These are phyloP conservation scores for Marchantia polymorpha DNA, from an alignment of 225 moss, liverwort and hornwort genomes.

Conservation along the genomic window DNA sequence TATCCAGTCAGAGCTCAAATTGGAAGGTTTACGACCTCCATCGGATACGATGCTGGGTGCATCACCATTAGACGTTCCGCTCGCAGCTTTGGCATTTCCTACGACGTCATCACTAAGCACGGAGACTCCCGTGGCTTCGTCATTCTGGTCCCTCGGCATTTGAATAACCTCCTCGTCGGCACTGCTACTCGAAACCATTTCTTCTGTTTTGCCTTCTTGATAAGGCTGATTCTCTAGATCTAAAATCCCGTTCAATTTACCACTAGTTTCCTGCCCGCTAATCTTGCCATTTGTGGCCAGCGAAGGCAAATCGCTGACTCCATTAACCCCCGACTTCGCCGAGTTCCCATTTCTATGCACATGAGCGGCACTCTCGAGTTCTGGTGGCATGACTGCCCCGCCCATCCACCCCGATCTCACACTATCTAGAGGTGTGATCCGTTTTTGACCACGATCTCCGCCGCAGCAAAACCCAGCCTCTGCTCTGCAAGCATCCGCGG, in stretches of 20 bases:
- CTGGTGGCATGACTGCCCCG: slow-evolving; percentile 31
- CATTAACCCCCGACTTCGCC: slow-evolving; percentile 20
- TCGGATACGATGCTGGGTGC: not conserved
- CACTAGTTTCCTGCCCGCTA: slow-evolving; percentile 9
- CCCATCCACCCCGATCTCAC: slow-evolving; percentile 17
- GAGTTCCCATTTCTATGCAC: slow-evolving; percentile 20
- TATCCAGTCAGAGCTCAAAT: slow-evolving; percentile 20
- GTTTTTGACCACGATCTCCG: not conserved
- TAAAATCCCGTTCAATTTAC: slow-evolving; percentile 29
- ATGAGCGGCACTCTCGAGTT: slow-evolving; percentile 17
- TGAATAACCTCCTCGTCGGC: slow-evolving; percentile 3
- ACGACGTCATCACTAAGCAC: slow-evolving; percentile 2
- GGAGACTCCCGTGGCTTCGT: slow-evolving; percentile 2
- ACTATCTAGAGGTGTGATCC: not conserved
- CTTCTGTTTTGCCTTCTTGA: slow-evolving; percentile 17
- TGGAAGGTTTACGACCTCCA: not conserved
- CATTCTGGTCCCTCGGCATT: slow-evolving; percentile 1
- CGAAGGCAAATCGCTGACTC: slow-evolving; percentile 10
- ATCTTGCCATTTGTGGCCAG: slow-evolving; percentile 9
- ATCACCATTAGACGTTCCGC: not conserved
- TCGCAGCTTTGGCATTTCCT: slow-evolving; percentile 8
- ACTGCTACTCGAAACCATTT: slow-evolving; percentile 12
- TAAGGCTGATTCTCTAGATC: slow-evolving; percentile 20
- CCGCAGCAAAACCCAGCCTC: not conserved
- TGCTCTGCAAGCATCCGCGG: slow-evolving; percentile 13